A percentile compares a stretch with the other conserved stretches of the same genome.
Evolutionary conservation across 2,329 filamentous ascomycete species (phyloP).

Genomic region (Hymenoscyphus infarciens): DNA sequence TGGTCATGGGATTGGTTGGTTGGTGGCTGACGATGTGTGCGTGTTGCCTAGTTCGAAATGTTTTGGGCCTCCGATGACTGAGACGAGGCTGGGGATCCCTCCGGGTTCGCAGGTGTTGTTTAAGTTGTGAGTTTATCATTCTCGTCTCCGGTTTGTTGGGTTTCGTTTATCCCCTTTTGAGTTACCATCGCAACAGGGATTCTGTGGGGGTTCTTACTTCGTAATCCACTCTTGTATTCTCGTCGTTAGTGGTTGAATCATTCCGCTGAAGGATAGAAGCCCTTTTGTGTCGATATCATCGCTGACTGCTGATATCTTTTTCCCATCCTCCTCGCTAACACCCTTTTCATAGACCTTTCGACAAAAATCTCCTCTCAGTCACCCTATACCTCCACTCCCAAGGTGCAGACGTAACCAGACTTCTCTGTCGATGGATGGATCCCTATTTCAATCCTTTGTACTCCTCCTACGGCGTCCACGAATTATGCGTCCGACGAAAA

Average conservation of each 20-base stretch:
- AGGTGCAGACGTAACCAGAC: conserved; percentile 33
- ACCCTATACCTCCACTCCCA: conserved; percentile 47
- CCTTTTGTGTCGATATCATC: not conserved
- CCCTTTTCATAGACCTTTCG: conserved; percentile 44
- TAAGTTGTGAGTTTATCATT: conserved; percentile 41
- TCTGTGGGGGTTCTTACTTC: not conserved
- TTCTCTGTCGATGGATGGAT: conserved; percentile 36
- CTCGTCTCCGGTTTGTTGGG: not conserved
- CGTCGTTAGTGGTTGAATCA: not conserved
- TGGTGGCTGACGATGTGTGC: not conserved
- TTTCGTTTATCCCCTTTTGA: not conserved
- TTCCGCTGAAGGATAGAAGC: not conserved
- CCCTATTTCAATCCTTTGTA: conserved; percentile 37
- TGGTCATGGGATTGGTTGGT: conserved; percentile 2
- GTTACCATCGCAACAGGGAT: not conserved
- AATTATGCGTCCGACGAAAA: conserved; percentile 50
- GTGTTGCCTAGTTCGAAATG: conserved; percentile 42
- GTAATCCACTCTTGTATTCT: not conserved
- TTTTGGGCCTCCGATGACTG: conserved; percentile 44
- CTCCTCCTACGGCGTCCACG: conserved; percentile 50
- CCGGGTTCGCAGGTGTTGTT: conserved; percentile 50
- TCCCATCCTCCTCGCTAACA: not conserved
- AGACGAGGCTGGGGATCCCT: conserved; percentile 44
- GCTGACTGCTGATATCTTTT: not conserved
- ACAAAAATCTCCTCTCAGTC: conserved; percentile 52